Evolutionary conservation across 441 rosid species (phyloP), one percentile per base, ranked within the genome.

Genomic region (Isatis lusitanica): DNA sequence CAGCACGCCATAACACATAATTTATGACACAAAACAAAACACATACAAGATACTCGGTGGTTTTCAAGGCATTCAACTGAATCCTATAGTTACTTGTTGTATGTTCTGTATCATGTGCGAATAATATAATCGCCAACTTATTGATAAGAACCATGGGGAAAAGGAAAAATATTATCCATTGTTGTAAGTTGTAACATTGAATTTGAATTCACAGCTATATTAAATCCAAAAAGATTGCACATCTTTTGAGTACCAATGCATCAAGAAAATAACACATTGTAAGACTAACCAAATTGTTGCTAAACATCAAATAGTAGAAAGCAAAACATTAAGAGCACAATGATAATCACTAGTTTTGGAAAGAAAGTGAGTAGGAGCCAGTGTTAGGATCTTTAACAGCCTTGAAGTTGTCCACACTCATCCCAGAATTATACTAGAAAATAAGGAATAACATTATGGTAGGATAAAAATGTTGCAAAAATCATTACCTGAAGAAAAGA

Each of bases 311-410:
- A 55, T 38, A 48, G 68, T 58, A 30, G 75, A 47, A 52, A 70
- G 28, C 56, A 70, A 56, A 51, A 70, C 55, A 66, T 66, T 12
- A 47, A 47, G 53, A 48, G 38, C 55, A 59, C 47, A 35, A 28
- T 9, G 24, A 62, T 10, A 17, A 39, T 21, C 56, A 35, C 70
- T 63, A 70, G 56, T 36, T 83, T 44, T 92, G 96, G 87, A 90
- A 89, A 7, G 94, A 90, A 70, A 94, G 31, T 11, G 98, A 92
- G 81, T 92, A 94, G 11, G 98, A 86, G 53, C 98, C 97, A 7
- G 94, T 88, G 79, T 90, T 95, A 62, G 99, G 98, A 85, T 95
- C 98, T 83, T 91, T 78, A 61, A 93, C 94, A 66, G 97, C 88
- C 79, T 95, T 88, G 90, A 95, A 93, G 87, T 93, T 90, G 82